Conservation (phyloP, 176 grass and related monocot genomes). For the Themeda triandra region DNA sequence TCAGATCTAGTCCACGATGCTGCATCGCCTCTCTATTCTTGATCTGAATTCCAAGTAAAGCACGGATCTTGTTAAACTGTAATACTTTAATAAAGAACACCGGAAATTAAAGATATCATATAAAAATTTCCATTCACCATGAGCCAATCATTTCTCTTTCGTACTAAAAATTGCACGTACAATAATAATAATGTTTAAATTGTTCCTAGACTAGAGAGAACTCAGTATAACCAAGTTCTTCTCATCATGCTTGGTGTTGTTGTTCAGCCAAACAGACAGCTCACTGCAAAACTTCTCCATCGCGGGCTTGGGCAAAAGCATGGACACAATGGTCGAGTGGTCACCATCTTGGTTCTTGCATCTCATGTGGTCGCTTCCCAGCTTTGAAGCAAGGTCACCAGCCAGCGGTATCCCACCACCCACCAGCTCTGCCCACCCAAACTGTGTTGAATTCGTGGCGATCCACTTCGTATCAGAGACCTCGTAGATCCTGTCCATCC, state of each 20-base stretch:
- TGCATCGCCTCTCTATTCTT: too few species aligned
- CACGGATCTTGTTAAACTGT: too few species aligned
- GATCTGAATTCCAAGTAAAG: too few species aligned
- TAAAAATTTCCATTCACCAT: too few species aligned
- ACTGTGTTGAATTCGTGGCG: neutral
- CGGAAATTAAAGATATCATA: too few species aligned
- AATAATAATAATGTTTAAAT: neutral
- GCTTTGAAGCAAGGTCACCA: constrained; percentile 25
- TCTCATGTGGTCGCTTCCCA: constrained; percentile 29
- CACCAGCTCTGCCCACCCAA: constrained; percentile 33
- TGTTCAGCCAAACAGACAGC: constrained; percentile 32
- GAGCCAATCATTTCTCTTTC: neutral
- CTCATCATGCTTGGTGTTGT: constrained; percentile 8
- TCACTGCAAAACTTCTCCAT: constrained; percentile 26
- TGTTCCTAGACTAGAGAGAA: constrained; percentile 15
- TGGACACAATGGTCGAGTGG: constrained; percentile 19
- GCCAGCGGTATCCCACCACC: constrained; percentile 34
- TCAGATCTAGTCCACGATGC: too few species aligned
- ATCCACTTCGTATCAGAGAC: constrained; percentile 38
- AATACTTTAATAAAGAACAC: too few species aligned
- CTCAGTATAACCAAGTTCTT: constrained; percentile 22
- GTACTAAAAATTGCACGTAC: neutral
- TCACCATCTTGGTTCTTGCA: constrained; percentile 25
- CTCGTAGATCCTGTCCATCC: constrained; percentile 31
- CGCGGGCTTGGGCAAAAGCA: constrained; percentile 7